Evolutionary conservation across 2,329 filamentous ascomycete genomes (phyloP), one percentile per base, ranked within the genome.

Genomic region (Pseudohalonectria lignicola): DNA sequence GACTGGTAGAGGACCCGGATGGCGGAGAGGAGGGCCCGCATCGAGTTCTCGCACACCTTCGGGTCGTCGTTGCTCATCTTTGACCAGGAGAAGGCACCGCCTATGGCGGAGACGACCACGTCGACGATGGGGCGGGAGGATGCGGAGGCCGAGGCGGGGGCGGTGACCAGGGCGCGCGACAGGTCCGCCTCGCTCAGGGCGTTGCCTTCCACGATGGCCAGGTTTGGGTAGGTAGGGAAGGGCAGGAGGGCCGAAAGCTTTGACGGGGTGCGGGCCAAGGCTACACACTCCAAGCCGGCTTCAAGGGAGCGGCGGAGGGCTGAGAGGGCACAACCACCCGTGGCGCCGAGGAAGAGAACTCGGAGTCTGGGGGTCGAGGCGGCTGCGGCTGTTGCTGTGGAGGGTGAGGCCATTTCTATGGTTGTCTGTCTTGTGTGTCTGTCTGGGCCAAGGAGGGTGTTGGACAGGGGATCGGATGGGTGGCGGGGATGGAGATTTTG

Each of bases 321-420:
- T 3, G 66, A 53, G 41, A 70, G 60, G 38, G 62, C 67, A 43
- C 58, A 60, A 36, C 70, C 71, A 25, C 61, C 63, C 19, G 65
- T 72, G 28, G 69, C 66, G 42, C 72, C 71, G 41, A 75, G 60
- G 56, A 76, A 71, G 35, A 37, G 36, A 10, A 37, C n/a, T n/a
- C n/a, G n/a, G n/a, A n/a, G n/a, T n/a, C n/a, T n/a, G n/a, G n/a
- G n/a, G n/a, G n/a, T 65, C 59, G 40, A 72, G n/a, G n/a, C n/a
- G n/a, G n/a, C n/a, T n/a, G n/a, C n/a, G n/a, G n/a, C n/a, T n/a
- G n/a, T n/a, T n/a, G n/a, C n/a, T n/a, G n/a, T n/a, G n/a, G n/a
- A n/a, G n/a, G n/a, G n/a, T n/a, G n/a, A n/a, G n/a, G n/a, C n/a
- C n/a, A n/a, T n/a, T n/a, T n/a, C n/a, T n/a, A n/a, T n/a, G n/a